These are phyloP conservation scores for Pyronema domesticum DNA, from an alignment of 495 filamentous ascomycete species.

Conservation along the genomic window DNA sequence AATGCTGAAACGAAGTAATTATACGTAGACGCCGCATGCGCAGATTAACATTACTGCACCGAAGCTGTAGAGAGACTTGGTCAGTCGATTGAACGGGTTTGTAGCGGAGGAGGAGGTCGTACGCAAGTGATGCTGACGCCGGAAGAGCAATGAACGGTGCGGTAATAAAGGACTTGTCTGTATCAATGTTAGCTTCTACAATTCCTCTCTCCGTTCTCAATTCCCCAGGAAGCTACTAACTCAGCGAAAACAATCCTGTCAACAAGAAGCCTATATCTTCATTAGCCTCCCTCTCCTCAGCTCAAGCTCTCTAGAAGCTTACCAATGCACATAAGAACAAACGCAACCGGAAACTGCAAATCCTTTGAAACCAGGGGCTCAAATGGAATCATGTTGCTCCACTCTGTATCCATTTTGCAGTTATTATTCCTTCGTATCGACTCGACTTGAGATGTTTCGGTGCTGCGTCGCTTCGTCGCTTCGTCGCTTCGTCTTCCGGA, in stretches of 20 bases:
- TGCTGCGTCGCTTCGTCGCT: not conserved
- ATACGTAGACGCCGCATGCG: constrained; percentile 97
- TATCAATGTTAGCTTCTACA: not conserved
- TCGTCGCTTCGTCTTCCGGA: too few relatives aligned
- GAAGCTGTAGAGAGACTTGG: constrained; percentile 38
- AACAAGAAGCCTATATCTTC: constrained; percentile 13
- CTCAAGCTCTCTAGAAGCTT: constrained; percentile 49
- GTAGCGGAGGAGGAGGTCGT: constrained; percentile 25
- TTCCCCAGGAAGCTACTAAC: not conserved
- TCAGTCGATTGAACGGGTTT: not conserved
- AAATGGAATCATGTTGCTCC: constrained; percentile 43
- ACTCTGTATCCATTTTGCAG: constrained; percentile 16
- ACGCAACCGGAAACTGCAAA: constrained; percentile 67
- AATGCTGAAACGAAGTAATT: constrained; percentile 16
- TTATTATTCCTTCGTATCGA: too few relatives aligned
- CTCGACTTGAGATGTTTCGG: too few relatives aligned
- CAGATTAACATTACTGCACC: constrained; percentile 97
- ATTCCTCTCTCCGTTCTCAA: too few relatives aligned
- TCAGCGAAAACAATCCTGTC: constrained; percentile 22
- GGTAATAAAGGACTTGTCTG: constrained; percentile 73
- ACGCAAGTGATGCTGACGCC: constrained; percentile 81
- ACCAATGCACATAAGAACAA: constrained; percentile 54
- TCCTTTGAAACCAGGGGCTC: constrained; percentile 62
- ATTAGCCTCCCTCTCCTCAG: constrained; percentile 44
- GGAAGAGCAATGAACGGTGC: constrained; percentile 67